These are phyloP conservation scores for Talaromyces sp. DNA, from an alignment of 2,329 filamentous ascomycete species.

Conservation along the genomic window DNA sequence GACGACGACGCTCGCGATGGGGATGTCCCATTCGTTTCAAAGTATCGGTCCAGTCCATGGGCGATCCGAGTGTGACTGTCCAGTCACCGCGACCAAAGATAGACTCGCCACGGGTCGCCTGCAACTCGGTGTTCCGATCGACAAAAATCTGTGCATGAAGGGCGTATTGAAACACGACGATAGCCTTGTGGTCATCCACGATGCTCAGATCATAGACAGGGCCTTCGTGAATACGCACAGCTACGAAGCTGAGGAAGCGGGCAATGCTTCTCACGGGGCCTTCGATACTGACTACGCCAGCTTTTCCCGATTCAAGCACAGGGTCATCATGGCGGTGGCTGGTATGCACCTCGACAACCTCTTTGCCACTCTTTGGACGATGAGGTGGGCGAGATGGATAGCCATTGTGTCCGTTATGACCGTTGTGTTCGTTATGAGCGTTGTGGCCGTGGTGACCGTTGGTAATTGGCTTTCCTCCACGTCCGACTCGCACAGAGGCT, in stretches of 20 bases:
- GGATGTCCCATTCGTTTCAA: slow-evolving; percentile 30
- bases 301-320: slow-evolving; percentile 20
- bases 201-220: slow-evolving; percentile 34
- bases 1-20: slow-evolving; percentile 33
- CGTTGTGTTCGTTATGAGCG: no score
- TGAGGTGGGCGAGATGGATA: not conserved
- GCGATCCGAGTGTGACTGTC: slow-evolving; percentile 20
- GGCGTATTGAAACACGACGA: slow-evolving; percentile 34
- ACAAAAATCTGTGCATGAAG: slow-evolving; percentile 29
- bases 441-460: not conserved
- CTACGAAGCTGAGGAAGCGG: slow-evolving; percentile 24
- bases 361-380: not conserved
- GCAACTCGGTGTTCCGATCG: slow-evolving; percentile 23
- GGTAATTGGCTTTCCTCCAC: not conserved
- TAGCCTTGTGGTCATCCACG: slow-evolving; percentile 22
- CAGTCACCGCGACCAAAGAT: slow-evolving; percentile 25
- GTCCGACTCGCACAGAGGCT: not conserved
- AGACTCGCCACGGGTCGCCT: slow-evolving; percentile 22
- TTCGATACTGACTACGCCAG: slow-evolving; percentile 21
- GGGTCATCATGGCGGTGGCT: not conserved
- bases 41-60: slow-evolving; percentile 29
- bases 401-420: not conserved
- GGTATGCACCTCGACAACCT: not conserved
- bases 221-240: slow-evolving; percentile 32
- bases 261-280: slow-evolving; percentile 16